Evolutionary conservation across 257 asterid genomes (phyloP).

Genomic region (Fraxinus excelsior): DNA sequence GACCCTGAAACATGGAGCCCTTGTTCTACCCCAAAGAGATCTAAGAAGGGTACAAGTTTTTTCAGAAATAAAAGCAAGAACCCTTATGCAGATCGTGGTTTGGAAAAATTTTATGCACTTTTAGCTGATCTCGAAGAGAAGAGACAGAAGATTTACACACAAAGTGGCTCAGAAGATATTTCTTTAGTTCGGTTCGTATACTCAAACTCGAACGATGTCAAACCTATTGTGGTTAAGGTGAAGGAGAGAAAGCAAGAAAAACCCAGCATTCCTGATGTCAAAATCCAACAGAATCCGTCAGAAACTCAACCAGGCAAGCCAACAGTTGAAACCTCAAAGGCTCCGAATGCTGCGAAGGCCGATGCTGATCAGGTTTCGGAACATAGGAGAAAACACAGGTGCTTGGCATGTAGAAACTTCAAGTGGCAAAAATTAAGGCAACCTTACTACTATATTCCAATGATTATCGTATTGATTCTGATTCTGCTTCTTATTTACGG

Average conservation of each 20-base stretch:
- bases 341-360: background rate
- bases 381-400: background rate
- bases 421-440: slow-evolving; percentile 26
- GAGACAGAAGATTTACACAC: slow-evolving; percentile 49
- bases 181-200: slow-evolving; percentile 58
- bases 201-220: slow-evolving; percentile 38
- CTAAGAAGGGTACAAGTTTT: slow-evolving; percentile 35
- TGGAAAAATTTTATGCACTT: slow-evolving; percentile 59
- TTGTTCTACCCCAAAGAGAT: slow-evolving; percentile 49
- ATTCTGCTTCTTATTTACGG: slow-evolving; percentile 45
- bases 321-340: background rate
- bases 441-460: slow-evolving; percentile 37
- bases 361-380: background rate
- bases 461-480: slow-evolving; percentile 44
- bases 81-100: slow-evolving; percentile 49
- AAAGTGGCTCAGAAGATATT: slow-evolving; percentile 49
- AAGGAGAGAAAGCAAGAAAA: slow-evolving; percentile 26
- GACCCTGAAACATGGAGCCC: slow-evolving; percentile 44
- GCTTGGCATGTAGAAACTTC: slow-evolving; percentile 10
- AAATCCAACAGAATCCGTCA: background rate
- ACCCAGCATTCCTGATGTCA: background rate
- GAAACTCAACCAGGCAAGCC: background rate
- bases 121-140: slow-evolving; percentile 50
- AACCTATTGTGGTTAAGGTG: slow-evolving; percentile 51
- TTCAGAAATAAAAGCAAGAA: slow-evolving; percentile 48